Conservation (phyloP, 495 filamentous ascomycete species). For the Xylaria longipes region DNA sequence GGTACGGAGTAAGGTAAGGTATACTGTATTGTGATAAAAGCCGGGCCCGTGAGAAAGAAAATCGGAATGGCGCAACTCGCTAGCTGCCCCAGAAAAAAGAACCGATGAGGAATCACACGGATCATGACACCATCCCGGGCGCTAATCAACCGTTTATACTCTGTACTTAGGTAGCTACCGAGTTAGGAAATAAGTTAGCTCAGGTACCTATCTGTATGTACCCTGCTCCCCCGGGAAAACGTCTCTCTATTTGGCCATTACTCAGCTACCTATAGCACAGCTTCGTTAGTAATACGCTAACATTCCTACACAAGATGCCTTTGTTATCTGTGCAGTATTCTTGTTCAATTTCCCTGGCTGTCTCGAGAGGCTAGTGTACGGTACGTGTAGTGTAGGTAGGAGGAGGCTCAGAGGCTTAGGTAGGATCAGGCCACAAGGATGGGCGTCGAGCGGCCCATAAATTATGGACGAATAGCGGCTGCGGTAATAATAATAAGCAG, state of each 20-base stretch:
- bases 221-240: neutral
- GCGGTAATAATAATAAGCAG: constrained; percentile 16
- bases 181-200: neutral
- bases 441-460: constrained; percentile 8
- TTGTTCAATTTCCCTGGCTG: neutral
- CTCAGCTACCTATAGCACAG: neutral
- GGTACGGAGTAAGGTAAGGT: too few species aligned
- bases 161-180: constrained; percentile 5
- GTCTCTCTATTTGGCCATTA: constrained; percentile 4
- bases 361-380: neutral
- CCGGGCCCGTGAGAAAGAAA: neutral
- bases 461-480: constrained; percentile 2
- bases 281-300: neutral
- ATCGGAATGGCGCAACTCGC: constrained; percentile 8
- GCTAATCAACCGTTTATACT: neutral
- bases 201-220: neutral
- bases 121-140: constrained; percentile 5
- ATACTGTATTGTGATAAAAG: neutral
- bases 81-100: constrained; percentile 6
- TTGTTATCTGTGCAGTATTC: neutral
- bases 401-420: neutral
- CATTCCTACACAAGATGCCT: neutral
- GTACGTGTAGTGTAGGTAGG: neutral
- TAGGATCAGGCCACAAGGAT: constrained; percentile 19
- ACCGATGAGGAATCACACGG: neutral